These are phyloP conservation scores for Macrolepiota fuliginosa DNA, from an alignment of 768 basidiomycete genomes.

Conservation along the genomic window DNA sequence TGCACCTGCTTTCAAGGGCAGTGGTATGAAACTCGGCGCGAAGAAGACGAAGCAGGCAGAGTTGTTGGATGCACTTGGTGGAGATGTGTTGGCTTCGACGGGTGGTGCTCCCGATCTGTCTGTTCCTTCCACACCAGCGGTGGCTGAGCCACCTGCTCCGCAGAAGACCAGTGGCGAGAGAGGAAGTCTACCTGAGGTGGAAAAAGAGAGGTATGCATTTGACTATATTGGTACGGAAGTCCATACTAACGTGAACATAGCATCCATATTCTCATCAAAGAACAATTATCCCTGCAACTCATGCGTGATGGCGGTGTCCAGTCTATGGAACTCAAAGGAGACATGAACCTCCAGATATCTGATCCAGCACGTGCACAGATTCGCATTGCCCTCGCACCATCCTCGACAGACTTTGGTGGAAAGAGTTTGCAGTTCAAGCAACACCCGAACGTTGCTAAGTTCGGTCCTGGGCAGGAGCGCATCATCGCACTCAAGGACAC, in stretches of 20 bases:
- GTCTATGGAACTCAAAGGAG: slow-evolving; percentile 89
- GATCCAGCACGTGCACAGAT: slow-evolving; percentile 74
- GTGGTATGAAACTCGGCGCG: slow-evolving; percentile 94
- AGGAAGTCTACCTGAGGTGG: slow-evolving; percentile 72
- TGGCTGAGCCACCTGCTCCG: slow-evolving; percentile 40
- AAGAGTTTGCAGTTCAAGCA: slow-evolving; percentile 90
- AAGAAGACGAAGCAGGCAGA: slow-evolving; percentile 92
- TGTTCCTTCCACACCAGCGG: slow-evolving; percentile 44
- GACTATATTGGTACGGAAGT: neutral
- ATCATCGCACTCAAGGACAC: slow-evolving; percentile 83
- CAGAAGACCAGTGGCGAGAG: slow-evolving; percentile 44
- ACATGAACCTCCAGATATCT: slow-evolving; percentile 87
- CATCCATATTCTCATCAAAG: slow-evolving; percentile 84
- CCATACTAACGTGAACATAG: slow-evolving; percentile 35
- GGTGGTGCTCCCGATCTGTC: slow-evolving; percentile 39
- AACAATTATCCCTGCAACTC: slow-evolving; percentile 76
- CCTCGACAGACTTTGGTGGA: slow-evolving; percentile 56
- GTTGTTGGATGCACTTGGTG: slow-evolving; percentile 83
- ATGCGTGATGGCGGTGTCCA: slow-evolving; percentile 90
- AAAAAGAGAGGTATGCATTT: slow-evolving; percentile 63
- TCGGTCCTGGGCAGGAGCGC: slow-evolving; percentile 59
- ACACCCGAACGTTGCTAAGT: slow-evolving; percentile 92
- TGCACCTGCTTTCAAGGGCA: slow-evolving; percentile 84
- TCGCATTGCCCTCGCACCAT: slow-evolving; percentile 59
- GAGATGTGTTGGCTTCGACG: slow-evolving; percentile 60